These are phyloP conservation scores for Diaporthe sp. DNA, from an alignment of 2,329 filamentous ascomycete species.

Conservation along the genomic window DNA sequence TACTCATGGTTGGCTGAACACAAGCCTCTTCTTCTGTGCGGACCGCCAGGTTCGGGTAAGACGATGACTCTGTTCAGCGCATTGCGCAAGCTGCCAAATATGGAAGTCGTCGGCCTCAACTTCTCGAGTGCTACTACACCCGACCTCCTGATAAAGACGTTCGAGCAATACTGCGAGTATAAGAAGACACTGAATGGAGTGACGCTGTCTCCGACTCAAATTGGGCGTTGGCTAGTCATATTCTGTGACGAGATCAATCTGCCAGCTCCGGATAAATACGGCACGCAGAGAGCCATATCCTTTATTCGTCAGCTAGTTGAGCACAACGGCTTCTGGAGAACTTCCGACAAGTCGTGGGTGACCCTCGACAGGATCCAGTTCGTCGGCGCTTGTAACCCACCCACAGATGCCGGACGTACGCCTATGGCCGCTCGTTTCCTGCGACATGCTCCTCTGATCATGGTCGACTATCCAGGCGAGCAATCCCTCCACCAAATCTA, in stretches of 20 bases:
- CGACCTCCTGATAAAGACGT: slow-evolving; percentile 97
- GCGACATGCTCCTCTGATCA: slow-evolving; percentile 96
- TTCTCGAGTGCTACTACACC: slow-evolving; percentile 99
- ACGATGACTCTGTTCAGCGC: slow-evolving; percentile 99
- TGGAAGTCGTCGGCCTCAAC: slow-evolving; percentile 99
- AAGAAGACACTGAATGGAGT: slow-evolving; percentile 98
- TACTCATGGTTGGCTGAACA: slow-evolving; percentile 99
- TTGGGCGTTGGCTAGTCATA: slow-evolving; percentile 96
- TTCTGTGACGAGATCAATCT: slow-evolving; percentile 99
- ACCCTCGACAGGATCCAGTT: slow-evolving; percentile 98
- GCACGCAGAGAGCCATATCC: slow-evolving; percentile 95
- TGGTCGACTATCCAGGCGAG: slow-evolving; percentile 99
- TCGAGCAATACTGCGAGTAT: slow-evolving; percentile 99
- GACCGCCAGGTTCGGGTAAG: slow-evolving; percentile 98
- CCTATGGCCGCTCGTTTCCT: slow-evolving; percentile 94
- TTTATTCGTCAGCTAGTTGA: slow-evolving; percentile 98
- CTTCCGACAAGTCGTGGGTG: slow-evolving; percentile 97
- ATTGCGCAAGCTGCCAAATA: slow-evolving; percentile 94
- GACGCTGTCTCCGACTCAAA: slow-evolving; percentile 94
- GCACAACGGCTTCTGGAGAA: slow-evolving; percentile 99
- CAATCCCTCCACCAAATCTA: slow-evolving; percentile 97
- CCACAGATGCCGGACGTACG: slow-evolving; percentile 96
- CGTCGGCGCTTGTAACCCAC: slow-evolving; percentile 97
- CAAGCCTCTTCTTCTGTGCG: slow-evolving; percentile 95
- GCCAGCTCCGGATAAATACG: slow-evolving; percentile 96